Conservation (phyloP, 495 filamentous ascomycete species). For the Hypomontagnella monticulosa region DNA sequence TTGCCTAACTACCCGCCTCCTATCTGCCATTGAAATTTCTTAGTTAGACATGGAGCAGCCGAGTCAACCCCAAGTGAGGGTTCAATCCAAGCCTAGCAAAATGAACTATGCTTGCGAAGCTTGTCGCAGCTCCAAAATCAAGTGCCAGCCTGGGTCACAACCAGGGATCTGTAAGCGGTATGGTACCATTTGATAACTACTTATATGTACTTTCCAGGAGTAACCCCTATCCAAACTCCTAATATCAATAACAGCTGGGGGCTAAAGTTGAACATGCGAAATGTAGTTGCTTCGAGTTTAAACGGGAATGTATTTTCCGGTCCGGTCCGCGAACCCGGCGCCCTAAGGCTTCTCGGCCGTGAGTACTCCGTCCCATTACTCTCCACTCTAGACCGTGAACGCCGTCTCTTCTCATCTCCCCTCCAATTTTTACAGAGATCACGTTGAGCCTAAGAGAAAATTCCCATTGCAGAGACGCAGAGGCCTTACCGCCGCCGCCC, state of each 20-base stretch:
- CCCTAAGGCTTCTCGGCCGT: conserved; percentile 49
- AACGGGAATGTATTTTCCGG: conserved; percentile 60
- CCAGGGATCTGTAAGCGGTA: conserved; percentile 59
- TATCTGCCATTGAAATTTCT: not conserved
- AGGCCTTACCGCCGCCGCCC: conserved; percentile 43
- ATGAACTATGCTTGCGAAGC: conserved; percentile 59
- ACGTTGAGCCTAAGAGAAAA: conserved; percentile 14
- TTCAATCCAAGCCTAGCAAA: conserved; percentile 31
- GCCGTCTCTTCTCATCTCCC: not conserved
- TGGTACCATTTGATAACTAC: conserved; percentile 23
- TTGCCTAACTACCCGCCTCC: not conserved
- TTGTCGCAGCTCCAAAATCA: conserved; percentile 57
- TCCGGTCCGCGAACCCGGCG: conserved; percentile 56
- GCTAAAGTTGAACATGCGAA: conserved; percentile 15
- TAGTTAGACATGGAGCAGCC: conserved; percentile 17
- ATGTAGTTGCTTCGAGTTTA: conserved; percentile 57
- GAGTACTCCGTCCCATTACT: conserved; percentile 26
- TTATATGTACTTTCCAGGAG: not conserved
- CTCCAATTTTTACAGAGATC: not conserved
- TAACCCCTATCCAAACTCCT: not conserved
- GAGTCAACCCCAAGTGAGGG: conserved; percentile 20
- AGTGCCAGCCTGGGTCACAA: conserved; percentile 54
- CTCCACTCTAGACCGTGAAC: not conserved
- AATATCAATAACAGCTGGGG: not conserved
- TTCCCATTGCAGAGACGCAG: conserved; percentile 21